Evolutionary conservation across 2,329 filamentous ascomycete species (phyloP), one percentile per base, ranked within the genome.

Genomic region (Ophiostoma quercus): DNA sequence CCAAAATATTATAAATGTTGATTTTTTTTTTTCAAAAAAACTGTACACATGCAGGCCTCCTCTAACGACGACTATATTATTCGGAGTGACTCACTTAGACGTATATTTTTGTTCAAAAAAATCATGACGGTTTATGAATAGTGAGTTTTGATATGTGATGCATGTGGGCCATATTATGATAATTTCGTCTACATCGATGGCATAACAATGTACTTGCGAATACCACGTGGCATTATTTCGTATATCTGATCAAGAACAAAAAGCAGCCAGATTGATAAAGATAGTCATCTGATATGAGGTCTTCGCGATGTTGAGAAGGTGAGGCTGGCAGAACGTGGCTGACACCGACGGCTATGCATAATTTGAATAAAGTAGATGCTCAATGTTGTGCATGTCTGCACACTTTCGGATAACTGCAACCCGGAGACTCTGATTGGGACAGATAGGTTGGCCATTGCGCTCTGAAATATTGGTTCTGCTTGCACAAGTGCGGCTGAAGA

Each of bases 121-220:
- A 16, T 14, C 14, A 16, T 19, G 34, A 14, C 8, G 60, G 9
- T 4, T 63, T 34, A 34, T 63, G 60, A 37, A 4, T 63, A 32
- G 7, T 63, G 60, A 63, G 29, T 63, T 63, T 63, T 63, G 60
- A 63, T 63, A 63, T 34, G 14, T 63, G 60, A 63, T 63, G 7
- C 5, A 37, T 25, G 16, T 63, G 25, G 25, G 16, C 57, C 6
- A 3, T 8, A 16, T 6, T 19, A 9, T 29, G 25, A 34, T 62
- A 34, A 4, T 6, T 32, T 7, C 6, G 12, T 37, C 25, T 25
- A 14, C 19, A 4, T 12, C 14, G 25, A 34, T 63, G 29, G 60
- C 47, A 54, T 22, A 54, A 22, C 47, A 14, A 14, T 43, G n/a
- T 54, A n/a, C 11, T 12, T 54, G 47, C 19, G 41, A 19, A 43